Base-by-base conservation (phyloP, 495 filamentous ascomycete genomes). In the Talaromyces wortmannii region DNA sequence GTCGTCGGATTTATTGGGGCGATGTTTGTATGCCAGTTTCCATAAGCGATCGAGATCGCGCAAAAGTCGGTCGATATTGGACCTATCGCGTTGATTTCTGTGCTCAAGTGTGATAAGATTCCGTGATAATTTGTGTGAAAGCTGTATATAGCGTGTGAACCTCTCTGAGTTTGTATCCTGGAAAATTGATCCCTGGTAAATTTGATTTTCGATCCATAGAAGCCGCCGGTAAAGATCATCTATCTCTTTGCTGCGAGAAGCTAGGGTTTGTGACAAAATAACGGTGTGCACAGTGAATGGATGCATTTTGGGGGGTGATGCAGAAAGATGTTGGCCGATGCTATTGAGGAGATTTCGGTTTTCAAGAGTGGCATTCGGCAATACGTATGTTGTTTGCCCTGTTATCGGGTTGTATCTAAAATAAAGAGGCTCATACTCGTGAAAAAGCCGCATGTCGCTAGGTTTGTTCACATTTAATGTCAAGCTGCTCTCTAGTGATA, bases 171-270 rank as follows among this genome's bases (percentile, higher is more conserved):
- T 55, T 5, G 59, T 57, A n/a, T 54, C 49, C 42, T 61, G 55
- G 31, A 61, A 61, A 1, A 61, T 47, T 15, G 59, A 61, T n/a
- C 59, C 59, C 30, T 52, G 59, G 31, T 61, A 57, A 12, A 61
- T 56, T 45, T 61, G 59, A 0, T 55, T 61, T 46, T 62, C 60
- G n/a, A 59, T 62, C 60, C 57, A 62, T 6, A 62, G 50, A 31
- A 62, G 29, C 36, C 54, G 58, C 45, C 58, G 58, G 23, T 57
- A 53, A 11, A 62, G 29, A 32, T 59, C 50, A 18, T 62, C 46
- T 3, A 62, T 36, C 31, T 59, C 53, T 8, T 52, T 42, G 8
- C 43, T 57, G 59, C 57, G 51, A 6, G 57, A 32, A 2, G 57
- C 55, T 31, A 62, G 50, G 7, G 45, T 52, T 18, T 61, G 55